Evolutionary conservation across 768 basidiomycete genomes (phyloP), one percentile per base, ranked within the genome.

Genomic region (Leccinum ochraceum): DNA sequence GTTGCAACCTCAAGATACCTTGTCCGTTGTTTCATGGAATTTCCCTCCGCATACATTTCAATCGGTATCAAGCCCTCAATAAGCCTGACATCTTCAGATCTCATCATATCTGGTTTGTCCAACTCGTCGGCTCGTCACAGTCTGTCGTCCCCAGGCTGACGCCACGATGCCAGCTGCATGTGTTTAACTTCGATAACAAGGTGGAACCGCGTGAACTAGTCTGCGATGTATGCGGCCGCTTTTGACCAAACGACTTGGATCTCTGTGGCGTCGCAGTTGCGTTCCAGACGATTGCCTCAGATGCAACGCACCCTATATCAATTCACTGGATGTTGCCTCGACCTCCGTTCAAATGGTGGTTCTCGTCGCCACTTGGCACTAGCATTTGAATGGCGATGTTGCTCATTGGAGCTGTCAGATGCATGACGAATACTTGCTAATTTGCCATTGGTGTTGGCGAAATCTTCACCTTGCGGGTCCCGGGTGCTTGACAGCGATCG

Each of bases 11-110:
- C 5, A 14, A 36, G 34, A 36, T 42, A 13, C n/a, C 7, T 34
- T 28, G 28, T 26, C 28, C 3, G 39, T 30, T 22, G 16, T 44
- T 44, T 48, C 32, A 10, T 56, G 22, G n/a, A 10, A 44, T 44
- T 20, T 11, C 42, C n/a, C n/a, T 20, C n/a, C 28, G 30, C 46
- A 48, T 53, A 44, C n/a, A n/a, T 64, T 58, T 51, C 42, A 44
- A 64, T 64, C 44, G 20, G n/a, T 8, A 54, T 58, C 22, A 50
- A 22, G n/a, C 17, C 20, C 11, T 22, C 42, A 10, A 44, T n/a
- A 44, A 44, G n/a, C 42, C 17, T 10, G 42, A 30, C 51, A 16
- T 53, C 6, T 17, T 9, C 28, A 36, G 34, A 20, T 20, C n/a
- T 32, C 30, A 32, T 13, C 30, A 50, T 28, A 28, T 50, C 14